These are phyloP conservation scores for Diplodia seriata DNA, from an alignment of 2,329 filamentous ascomycete species.

Conservation along the genomic window DNA sequence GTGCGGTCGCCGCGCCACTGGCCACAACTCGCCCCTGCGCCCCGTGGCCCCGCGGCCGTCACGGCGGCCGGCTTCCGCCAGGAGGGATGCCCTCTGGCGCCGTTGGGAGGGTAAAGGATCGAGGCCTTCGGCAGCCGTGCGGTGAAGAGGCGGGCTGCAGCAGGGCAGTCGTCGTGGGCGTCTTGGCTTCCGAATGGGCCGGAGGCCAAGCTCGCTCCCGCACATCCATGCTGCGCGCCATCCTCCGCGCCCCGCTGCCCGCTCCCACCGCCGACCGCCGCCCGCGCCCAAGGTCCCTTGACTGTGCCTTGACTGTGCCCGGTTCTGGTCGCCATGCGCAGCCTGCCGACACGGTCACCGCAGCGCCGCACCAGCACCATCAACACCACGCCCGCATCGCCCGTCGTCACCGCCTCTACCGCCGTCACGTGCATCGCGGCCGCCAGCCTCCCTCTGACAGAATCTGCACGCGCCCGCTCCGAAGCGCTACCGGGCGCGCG, in stretches of 20 bases:
- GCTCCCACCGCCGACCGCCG: constrained; percentile 9
- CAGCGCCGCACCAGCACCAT: neutral
- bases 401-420: neutral
- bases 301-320: constrained; percentile 4
- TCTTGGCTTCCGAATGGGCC: constrained; percentile 15
- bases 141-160: neutral
- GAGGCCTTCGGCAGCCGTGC: constrained; percentile 14
- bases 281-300: constrained; percentile 1
- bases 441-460: constrained; percentile 4
- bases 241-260: constrained; percentile 17
- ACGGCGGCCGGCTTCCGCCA: neutral
- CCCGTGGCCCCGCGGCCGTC: constrained; percentile 24
- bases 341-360: neutral
- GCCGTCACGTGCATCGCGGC: neutral
- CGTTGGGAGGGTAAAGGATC: constrained; percentile 16
- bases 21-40: neutral
- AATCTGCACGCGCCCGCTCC: constrained; percentile 32
- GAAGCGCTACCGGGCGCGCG: constrained; percentile 25
- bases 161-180: neutral
- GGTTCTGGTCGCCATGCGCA: neutral
- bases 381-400: neutral
- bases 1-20: neutral
- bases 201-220: constrained; percentile 18
- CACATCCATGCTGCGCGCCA: constrained; percentile 15
- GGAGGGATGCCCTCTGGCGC: neutral